Conservation (phyloP, 306 rosid species). For the Lathyrus oleraceus region DNA sequence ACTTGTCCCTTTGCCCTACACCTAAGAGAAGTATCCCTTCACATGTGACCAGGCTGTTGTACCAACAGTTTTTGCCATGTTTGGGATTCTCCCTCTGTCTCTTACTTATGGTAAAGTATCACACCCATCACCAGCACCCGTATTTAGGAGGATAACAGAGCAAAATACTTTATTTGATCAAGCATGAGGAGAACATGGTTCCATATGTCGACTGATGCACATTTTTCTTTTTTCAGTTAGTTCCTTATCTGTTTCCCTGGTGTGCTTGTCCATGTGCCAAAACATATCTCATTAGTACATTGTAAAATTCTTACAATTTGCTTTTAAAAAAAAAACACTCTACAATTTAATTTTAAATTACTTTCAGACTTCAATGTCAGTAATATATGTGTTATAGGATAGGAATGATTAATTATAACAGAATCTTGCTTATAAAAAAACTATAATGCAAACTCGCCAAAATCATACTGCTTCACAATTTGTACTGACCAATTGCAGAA, state of each 20-base stretch:
- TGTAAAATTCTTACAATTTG: background rate
- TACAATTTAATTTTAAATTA: background rate
- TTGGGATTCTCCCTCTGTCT: constrained; percentile 15
- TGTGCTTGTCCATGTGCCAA: background rate
- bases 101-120: constrained; percentile 23
- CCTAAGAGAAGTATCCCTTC: constrained; percentile 22
- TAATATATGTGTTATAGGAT: background rate
- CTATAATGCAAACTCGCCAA: constrained; percentile 24
- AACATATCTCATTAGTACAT: background rate
- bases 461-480: constrained; percentile 30
- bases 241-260: background rate
- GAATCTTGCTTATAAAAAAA: background rate
- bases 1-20: constrained; percentile 2
- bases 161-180: constrained; percentile 18
- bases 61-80: background rate
- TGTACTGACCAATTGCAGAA: constrained; percentile 25
- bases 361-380: background rate
- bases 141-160: constrained; percentile 2
- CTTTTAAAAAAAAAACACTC: too few species aligned
- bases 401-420: background rate
- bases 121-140: background rate
- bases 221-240: background rate
- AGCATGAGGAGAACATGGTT: background rate
- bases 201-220: background rate
- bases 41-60: constrained; percentile 39